phyloP scores from a whole-genome alignment of 371 early-diverging fungal genomes.

The Enterocytospora artemiae region DNA sequence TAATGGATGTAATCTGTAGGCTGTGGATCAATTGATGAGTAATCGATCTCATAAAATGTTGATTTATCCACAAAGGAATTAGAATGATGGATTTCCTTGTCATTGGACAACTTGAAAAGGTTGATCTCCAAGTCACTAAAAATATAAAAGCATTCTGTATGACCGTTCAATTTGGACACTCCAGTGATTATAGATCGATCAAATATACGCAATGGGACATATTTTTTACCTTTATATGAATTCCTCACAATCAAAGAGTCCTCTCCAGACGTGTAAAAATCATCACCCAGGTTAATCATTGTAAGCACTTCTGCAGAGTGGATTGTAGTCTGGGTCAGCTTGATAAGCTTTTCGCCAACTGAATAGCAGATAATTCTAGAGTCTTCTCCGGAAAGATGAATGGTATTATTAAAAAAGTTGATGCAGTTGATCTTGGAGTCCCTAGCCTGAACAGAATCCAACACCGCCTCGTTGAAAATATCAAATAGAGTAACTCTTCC shows the following conservation, averaged over 20 bases:
- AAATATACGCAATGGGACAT: constrained; percentile 17
- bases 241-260: constrained; percentile 14
- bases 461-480: not conserved
- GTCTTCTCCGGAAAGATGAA: constrained; percentile 36
- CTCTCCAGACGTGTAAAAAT: constrained; percentile 23
- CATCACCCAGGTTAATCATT: constrained; percentile 6
- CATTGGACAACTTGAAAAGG: not conserved
- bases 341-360: constrained; percentile 20
- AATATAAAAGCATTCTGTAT: not conserved
- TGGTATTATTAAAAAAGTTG: constrained; percentile 8
- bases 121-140: no score
- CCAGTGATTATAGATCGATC: constrained; percentile 14
- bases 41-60: not conserved
- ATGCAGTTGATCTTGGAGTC: constrained; percentile 10
- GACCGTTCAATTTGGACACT: not conserved
- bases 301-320: constrained; percentile 35
- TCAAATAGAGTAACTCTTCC: constrained; percentile 23
- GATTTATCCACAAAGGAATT: not conserved
- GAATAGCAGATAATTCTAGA: constrained; percentile 25
- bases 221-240: constrained; percentile 5
- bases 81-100: not conserved
- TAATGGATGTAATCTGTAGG: constrained; percentile 1
- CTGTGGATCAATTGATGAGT: no score
- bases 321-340: constrained; percentile 16
- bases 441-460: constrained; percentile 24